These are phyloP conservation scores for Penicillium cosmopolitanum DNA, from an alignment of 495 filamentous ascomycete species.

Conservation along the genomic window DNA sequence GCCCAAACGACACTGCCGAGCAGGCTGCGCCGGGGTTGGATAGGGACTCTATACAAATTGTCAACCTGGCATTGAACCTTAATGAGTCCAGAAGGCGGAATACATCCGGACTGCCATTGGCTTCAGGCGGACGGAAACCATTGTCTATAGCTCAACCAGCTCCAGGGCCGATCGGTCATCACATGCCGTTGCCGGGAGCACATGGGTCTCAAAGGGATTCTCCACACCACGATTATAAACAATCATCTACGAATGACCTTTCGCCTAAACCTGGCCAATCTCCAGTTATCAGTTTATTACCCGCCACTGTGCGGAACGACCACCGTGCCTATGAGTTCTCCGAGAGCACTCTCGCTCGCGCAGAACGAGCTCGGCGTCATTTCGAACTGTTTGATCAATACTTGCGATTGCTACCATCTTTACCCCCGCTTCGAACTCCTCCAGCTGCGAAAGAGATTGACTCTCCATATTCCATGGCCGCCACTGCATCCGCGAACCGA, in stretches of 20 bases:
- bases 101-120: slow-evolving; percentile 52
- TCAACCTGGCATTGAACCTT: slow-evolving; percentile 85
- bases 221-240: slow-evolving; percentile 24
- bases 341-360: slow-evolving; percentile 73
- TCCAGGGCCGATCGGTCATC: slow-evolving; percentile 21
- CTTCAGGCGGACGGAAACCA: slow-evolving; percentile 47
- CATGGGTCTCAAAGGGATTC: slow-evolving; percentile 20
- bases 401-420: slow-evolving; percentile 69
- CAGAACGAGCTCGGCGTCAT: slow-evolving; percentile 75
- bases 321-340: slow-evolving; percentile 66
- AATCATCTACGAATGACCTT: slow-evolving; percentile 18
- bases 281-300: slow-evolving; percentile 36
- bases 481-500: slow-evolving; percentile 50
- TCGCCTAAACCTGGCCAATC: slow-evolving; percentile 20
- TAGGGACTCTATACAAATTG: slow-evolving; percentile 81
- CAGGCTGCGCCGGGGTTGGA: slow-evolving; percentile 51
- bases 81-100: slow-evolving; percentile 77
- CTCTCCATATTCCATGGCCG: slow-evolving; percentile 8
- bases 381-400: slow-evolving; percentile 83
- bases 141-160: slow-evolving; percentile 45
- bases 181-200: slow-evolving; percentile 18
- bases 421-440: slow-evolving; percentile 64
- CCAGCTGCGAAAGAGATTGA: slow-evolving; percentile 8
- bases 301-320: slow-evolving; percentile 34
- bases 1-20: slow-evolving; percentile 10